These are phyloP conservation scores for Fraxinus latifolia DNA, from an alignment of 305 asterid genomes.

Conservation along the genomic window DNA sequence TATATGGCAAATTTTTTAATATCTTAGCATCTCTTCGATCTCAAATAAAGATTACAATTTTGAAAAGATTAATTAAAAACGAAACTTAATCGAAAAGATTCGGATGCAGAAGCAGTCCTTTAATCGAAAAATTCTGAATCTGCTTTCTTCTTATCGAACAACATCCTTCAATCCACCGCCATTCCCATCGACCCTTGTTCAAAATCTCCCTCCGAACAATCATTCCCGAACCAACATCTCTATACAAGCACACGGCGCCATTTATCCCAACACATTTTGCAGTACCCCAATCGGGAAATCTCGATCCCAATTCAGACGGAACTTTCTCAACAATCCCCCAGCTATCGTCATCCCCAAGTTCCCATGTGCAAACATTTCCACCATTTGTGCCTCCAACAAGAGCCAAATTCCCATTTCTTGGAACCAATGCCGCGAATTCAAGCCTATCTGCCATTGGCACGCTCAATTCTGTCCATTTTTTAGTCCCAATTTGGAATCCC, in stretches of 20 bases:
- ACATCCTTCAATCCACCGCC: conserved; percentile 69
- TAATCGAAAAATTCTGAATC: conserved; percentile 40
- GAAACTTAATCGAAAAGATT: conserved; percentile 28
- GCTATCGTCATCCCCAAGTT: conserved; percentile 36
- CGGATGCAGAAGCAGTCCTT: conserved; percentile 57
- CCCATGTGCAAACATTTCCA: conserved; percentile 57
- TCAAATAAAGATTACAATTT: not conserved
- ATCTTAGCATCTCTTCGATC: not conserved
- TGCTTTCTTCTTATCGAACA: conserved; percentile 25
- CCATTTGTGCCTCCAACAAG: conserved; percentile 59
- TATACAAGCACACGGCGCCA: conserved; percentile 59
- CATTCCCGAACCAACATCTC: conserved; percentile 56
- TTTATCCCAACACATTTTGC: conserved; percentile 56
- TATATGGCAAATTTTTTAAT: not conserved
- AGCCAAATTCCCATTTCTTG: conserved; percentile 47
- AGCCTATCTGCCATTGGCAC: conserved; percentile 83
- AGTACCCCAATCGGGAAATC: conserved; percentile 49
- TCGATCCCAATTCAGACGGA: conserved; percentile 49
- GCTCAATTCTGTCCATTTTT: conserved; percentile 52
- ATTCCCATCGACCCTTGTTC: conserved; percentile 38
- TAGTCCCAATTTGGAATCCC: conserved; percentile 49
- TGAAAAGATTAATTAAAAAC: not conserved
- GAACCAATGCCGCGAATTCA: conserved; percentile 68
- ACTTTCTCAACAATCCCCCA: conserved; percentile 60
- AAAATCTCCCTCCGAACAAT: conserved; percentile 42